These are phyloP conservation scores for Candida nanaspora DNA, from an alignment of 805 yeast species.

Conservation along the genomic window DNA sequence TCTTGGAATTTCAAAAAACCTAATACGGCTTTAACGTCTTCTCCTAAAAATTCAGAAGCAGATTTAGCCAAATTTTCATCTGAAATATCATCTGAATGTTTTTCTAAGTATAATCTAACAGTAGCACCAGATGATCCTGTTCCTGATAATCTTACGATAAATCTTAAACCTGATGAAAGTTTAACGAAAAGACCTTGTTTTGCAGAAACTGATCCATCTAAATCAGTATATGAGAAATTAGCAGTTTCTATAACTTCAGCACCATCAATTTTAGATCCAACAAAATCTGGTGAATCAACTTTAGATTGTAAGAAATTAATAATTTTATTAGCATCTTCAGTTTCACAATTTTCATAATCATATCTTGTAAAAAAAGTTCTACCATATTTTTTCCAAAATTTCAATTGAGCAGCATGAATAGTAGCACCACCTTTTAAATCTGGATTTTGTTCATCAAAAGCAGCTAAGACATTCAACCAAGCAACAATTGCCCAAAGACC, in stretches of 20 bases:
- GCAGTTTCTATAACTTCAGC: conserved; percentile 66
- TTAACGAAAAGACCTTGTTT: conserved; percentile 88
- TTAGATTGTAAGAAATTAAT: conserved; percentile 42
- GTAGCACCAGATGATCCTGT: conserved; percentile 99
- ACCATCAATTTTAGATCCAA: conserved; percentile 48
- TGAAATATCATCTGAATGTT: conserved; percentile 56
- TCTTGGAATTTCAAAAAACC: conserved; percentile 65
- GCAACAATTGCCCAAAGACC: conserved; percentile 98
- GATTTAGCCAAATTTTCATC: conserved; percentile 33
- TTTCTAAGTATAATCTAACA: conserved; percentile 84
- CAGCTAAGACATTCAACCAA: conserved; percentile 93
- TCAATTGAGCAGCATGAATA: conserved; percentile 70
- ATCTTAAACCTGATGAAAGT: conserved; percentile 73
- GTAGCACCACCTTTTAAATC: conserved; percentile 40
- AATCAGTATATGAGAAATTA: conserved; percentile 86
- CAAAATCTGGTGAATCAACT: conserved; percentile 29
- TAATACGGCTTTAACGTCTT: conserved; percentile 57
- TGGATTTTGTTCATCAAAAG: conserved; percentile 56
- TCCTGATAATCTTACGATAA: conserved; percentile 88
- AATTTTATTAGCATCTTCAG: conserved; percentile 68
- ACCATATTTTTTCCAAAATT: conserved; percentile 90
- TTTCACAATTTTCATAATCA: conserved; percentile 79
- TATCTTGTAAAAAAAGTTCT: conserved; percentile 96
- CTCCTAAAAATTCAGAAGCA: conserved; percentile 63
- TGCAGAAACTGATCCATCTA: conserved; percentile 83